Evolutionary conservation across 108 stramenopile species (phyloP), one percentile per base, ranked within the genome.

Genomic region (Skeletonema marinoi): DNA sequence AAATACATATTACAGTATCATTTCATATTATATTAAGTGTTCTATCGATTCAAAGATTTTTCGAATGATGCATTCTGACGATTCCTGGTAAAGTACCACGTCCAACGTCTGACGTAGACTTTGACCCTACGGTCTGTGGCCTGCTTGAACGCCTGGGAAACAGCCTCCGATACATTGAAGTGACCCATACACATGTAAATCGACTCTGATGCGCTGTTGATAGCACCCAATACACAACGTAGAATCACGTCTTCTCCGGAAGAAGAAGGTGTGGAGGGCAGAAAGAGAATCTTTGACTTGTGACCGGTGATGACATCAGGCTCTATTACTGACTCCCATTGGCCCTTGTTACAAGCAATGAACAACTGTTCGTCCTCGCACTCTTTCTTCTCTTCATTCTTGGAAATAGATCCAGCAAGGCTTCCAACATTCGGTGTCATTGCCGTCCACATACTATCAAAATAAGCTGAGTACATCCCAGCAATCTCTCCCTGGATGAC

Each of bases 141-240:
- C 44, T 2, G 32, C 71, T 42, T 63, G 30, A 77, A 61, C 6
- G 76, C 76, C 39, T 65, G 14, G 17, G 71, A 12, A 4, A 77
- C 63, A 35, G 30, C 70, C 41, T 48, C 66, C 8, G 78, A 48
- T 21, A 74, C 41, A 50, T 78, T 78, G 50, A 44, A 78, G 42
- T 78, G 78, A 7, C 78, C 78, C 78, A 78, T 78, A 44, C 78
- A 78, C 60, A 78, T 78, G 51, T 35, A 66, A 25, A 78, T 67
- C 5, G 72, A 56, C 12, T 74, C 41, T 1, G 54, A 68, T 8
- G 78, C 78, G 32, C 11, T 44, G 30, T 73, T 36, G 0, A 78
- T 78, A n/a, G 39, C 78, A 11, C 78, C 78, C 4, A 78, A 38
- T 14, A 78, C 65, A 68, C 66, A 67, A 31, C 78, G 78, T 58